These are phyloP conservation scores for Takakia lepidozioides DNA, from an alignment of 225 moss, liverwort and hornwort genomes.

Conservation along the genomic window DNA sequence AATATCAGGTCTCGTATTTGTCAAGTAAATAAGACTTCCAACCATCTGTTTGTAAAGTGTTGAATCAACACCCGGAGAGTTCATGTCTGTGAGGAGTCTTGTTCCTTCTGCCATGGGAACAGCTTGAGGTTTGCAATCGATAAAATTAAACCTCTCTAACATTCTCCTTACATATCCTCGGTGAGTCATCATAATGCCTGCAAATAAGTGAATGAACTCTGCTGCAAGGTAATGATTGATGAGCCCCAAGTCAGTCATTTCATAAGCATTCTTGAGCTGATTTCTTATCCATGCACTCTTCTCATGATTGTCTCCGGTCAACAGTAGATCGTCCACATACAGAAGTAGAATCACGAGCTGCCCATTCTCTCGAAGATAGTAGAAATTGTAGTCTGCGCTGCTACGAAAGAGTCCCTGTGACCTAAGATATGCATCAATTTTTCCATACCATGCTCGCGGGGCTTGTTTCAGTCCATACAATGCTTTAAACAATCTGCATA, in stretches of 20 bases:
- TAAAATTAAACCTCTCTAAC: background rate
- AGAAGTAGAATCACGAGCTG: background rate
- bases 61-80: too few species aligned
- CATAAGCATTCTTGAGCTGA: background rate
- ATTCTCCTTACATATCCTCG: background rate
- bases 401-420: background rate
- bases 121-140: background rate
- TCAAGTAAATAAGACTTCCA: constrained; percentile 1
- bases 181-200: background rate
- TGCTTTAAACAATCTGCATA: constrained; percentile 3
- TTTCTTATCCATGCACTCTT: background rate
- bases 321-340: constrained; percentile 1
- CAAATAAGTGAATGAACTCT: background rate
- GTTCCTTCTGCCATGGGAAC: background rate
- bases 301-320: background rate
- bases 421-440: background rate
- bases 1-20: background rate
- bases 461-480: constrained; percentile 6
- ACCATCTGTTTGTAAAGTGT: background rate
- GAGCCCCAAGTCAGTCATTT: background rate
- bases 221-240: background rate
- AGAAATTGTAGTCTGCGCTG: constrained; percentile 1
- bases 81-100: background rate
- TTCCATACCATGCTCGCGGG: constrained; percentile 2
- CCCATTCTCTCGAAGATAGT: background rate